Base-by-base conservation (phyloP, 257 asterid genomes). In the Schizonepeta tenuifolia region DNA sequence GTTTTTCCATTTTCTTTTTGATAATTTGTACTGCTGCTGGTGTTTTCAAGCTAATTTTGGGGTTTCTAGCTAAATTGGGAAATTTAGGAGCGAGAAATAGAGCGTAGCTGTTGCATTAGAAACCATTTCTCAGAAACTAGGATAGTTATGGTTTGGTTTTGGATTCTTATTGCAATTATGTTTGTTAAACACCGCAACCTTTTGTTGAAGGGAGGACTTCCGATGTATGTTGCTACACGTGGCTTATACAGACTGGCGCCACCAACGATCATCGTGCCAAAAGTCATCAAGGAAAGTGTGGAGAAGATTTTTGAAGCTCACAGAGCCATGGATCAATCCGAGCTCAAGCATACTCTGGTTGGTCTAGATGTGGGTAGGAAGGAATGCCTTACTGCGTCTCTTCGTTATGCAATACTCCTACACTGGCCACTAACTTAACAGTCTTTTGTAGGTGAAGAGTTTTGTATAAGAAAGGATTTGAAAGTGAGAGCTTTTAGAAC, bases 151-250 rank as follows among this genome's bases (percentile, higher is more conserved):
- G 20, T 31, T 12, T 17, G 13, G 73, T 61, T 47, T 40, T 41
- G 33, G 58, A 2, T 61, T 31, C 13, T 33, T 61, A 26, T 71
- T 5, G 7, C 2, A 2, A 24, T 44, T 69, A 31, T 53, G 24
- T 21, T 35, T 62, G 67, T 47, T 28, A 17, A 50, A 9, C 6
- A 63, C 56, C 41, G 8, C 60, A 21, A 18, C 60, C 18, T 26
- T 36, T 22, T 64, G 18, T 38, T 76, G 18, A 65, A 91, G 97
- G 99, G 97, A 73, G 95, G 99, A 38, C 75, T 95, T 26, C 99
- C 99, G 9, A 92, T 95, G 98, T 92, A 88, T 71, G 99, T 95
- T 80, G 98, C 98, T 0, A 90, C 98, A 0, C 98, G 99, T 51
- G 95, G 96, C 49, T 81, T 92, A 62, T 90, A 92, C 72, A 76